Conservation (phyloP, 208 protist species). For the Acanthamoeba triangularis region DNA sequence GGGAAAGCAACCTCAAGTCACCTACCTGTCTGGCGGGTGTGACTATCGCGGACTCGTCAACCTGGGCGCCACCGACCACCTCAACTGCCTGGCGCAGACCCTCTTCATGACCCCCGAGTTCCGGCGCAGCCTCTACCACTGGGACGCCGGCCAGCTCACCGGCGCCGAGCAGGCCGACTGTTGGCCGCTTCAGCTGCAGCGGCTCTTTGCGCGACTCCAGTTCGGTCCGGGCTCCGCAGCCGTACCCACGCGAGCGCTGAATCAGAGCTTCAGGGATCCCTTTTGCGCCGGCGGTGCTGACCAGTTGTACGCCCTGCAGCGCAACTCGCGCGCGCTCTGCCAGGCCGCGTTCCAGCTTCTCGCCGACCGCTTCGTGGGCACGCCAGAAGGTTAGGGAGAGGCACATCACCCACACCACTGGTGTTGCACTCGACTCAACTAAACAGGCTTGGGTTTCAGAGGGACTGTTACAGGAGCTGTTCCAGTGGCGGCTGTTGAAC, state of each 20-base stretch:
- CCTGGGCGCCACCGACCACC: slow-evolving; percentile 86
- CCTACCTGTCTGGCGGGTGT: no score
- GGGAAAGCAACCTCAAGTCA: no score
- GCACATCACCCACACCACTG: no score
- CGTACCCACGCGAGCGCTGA: slow-evolving; percentile 66
- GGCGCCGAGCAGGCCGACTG: slow-evolving; percentile 40
- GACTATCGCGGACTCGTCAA: slow-evolving; percentile 70
- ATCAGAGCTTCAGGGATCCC: slow-evolving; percentile 69
- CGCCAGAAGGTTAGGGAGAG: neutral
- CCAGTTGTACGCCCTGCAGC: neutral
- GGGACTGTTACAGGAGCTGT: neutral
- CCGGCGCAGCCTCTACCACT: slow-evolving; percentile 19
- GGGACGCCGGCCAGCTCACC: neutral
- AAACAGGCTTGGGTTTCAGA: neutral
- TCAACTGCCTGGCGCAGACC: slow-evolving; percentile 85
- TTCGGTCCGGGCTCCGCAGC: neutral
- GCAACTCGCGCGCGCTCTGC: neutral
- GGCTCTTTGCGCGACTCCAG: slow-evolving; percentile 76
- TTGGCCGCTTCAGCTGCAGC: slow-evolving; percentile 80
- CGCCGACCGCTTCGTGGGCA: neutral
- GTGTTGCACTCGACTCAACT: no score
- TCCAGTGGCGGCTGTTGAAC: neutral
- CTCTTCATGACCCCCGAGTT: slow-evolving; percentile 86
- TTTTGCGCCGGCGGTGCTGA: neutral
- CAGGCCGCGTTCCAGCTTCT: neutral